Evolutionary conservation across 331 rosid genomes (phyloP).

Genomic region (Rosa hybrid): DNA sequence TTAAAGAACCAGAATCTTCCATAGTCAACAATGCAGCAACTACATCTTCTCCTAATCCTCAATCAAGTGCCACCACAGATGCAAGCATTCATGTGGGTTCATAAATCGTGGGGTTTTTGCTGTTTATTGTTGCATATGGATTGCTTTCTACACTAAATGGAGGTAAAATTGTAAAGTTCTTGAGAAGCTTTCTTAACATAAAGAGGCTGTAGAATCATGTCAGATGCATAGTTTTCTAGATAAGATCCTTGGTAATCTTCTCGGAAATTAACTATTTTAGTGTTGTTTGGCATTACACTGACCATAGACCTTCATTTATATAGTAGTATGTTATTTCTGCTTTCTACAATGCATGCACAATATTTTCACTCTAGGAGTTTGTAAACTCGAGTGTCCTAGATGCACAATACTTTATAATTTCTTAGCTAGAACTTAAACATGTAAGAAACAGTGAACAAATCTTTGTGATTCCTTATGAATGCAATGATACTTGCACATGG

Average conservation of each 20-base stretch:
- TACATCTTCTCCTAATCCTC: slow-evolving; percentile 27
- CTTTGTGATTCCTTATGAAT: too few relatives aligned
- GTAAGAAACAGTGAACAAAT: too few relatives aligned
- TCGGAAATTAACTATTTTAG: slow-evolving; percentile 8
- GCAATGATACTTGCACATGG: too few relatives aligned
- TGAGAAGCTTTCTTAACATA: slow-evolving; percentile 42
- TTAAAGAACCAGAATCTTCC: slow-evolving; percentile 24
- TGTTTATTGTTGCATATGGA: slow-evolving; percentile 45
- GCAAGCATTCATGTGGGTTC: slow-evolving; percentile 27
- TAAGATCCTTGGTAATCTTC: slow-evolving; percentile 31
- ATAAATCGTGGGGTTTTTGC: slow-evolving; percentile 49
- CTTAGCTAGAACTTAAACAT: too few relatives aligned
- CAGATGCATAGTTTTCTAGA: slow-evolving; percentile 41
- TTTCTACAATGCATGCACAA: not conserved
- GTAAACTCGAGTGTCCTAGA: not conserved
- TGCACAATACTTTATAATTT: not conserved
- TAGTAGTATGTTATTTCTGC: not conserved
- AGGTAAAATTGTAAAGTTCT: slow-evolving; percentile 46
- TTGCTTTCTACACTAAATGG: slow-evolving; percentile 38
- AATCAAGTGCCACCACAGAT: slow-evolving; percentile 10
- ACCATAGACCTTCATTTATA: slow-evolving; percentile 1
- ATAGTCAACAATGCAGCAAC: slow-evolving; percentile 2
- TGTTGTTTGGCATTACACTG: not conserved
- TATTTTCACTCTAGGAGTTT: not conserved
- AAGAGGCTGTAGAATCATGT: slow-evolving; percentile 45